These are phyloP conservation scores for Umbellularia californica DNA, from an alignment of 164 flowering plant genomes.

Conservation along the genomic window DNA sequence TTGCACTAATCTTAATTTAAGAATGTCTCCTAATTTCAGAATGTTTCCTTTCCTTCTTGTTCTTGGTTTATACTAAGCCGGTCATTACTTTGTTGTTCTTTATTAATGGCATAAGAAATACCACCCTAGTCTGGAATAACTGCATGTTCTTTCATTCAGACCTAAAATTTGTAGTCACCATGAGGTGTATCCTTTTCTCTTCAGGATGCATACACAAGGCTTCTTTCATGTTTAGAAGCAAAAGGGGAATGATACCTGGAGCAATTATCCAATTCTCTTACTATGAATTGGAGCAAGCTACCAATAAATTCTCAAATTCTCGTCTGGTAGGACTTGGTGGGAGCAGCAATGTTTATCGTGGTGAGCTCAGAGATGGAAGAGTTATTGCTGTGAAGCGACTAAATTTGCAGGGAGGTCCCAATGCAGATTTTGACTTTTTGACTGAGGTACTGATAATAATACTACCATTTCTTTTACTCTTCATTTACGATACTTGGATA, in stretches of 20 bases:
- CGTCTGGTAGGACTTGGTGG: slow-evolving; percentile 85
- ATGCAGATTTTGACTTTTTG: slow-evolving; percentile 56
- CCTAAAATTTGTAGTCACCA: neutral
- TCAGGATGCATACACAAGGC: slow-evolving; percentile 63
- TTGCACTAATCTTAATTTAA: neutral
- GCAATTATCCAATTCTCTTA: slow-evolving; percentile 59
- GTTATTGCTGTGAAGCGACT: slow-evolving; percentile 76
- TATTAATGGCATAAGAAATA: neutral
- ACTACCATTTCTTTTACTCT: neutral
- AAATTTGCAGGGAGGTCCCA: slow-evolving; percentile 55
- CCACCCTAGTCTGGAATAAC: neutral
- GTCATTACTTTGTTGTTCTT: neutral
- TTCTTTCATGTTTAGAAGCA: slow-evolving; percentile 39
- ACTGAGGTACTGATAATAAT: slow-evolving; percentile 52
- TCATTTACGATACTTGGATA: no score
- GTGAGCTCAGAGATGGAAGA: slow-evolving; percentile 74
- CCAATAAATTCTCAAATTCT: slow-evolving; percentile 64
- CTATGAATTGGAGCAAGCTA: slow-evolving; percentile 70
- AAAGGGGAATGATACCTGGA: slow-evolving; percentile 43
- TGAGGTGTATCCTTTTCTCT: slow-evolving; percentile 10
- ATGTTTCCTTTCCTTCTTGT: neutral
- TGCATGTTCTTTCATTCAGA: neutral
- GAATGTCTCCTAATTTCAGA: neutral
- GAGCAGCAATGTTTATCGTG: slow-evolving; percentile 84
- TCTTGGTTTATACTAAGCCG: neutral